Evolutionary conservation across 2,329 filamentous ascomycete genomes (phyloP), one percentile per base, ranked within the genome.

Genomic region (Aureobasidium sp.): DNA sequence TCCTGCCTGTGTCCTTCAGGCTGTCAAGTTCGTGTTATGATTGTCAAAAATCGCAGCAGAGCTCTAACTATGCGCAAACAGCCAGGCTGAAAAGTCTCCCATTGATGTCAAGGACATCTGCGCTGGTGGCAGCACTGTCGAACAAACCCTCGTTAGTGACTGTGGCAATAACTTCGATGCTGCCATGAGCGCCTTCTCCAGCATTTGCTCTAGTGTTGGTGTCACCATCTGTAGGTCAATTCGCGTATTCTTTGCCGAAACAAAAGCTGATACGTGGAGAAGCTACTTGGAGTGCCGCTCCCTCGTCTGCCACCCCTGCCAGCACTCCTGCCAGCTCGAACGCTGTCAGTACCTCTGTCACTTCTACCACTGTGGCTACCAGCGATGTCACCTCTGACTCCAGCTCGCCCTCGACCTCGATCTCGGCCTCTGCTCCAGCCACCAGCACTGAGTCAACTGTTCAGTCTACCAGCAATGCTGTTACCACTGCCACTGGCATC

Each of bases 1-100:
- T 50, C 79, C 80, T 32, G 78, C 78, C 60, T 83, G 81, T 70
- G 72, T 83, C 50, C 72, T 83, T 48, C 74, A 72, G 46, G 79
- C 78, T 41, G 74, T 83, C 66, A 80, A 80, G 79, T 81, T 76
- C 65, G 76, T 48, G 20, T 63, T 20, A 47, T 32, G n/a, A 12
- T 24, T 9, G 9, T 9, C 7, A 27, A 12, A 10, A 36, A 27
- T 6, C 10, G 3, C 36, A 37, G 24, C 27, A 41, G 5, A 4
- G n/a, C 2, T 34, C 37, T 44, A n/a, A 32, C 26, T 1, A 37
- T 26, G 44, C 32, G 29, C 34, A 41, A 59, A 63, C 62, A 73
- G 71, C 69, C 70, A 41, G 24, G 17, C 68, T 13, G 69, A 71
- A 56, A 62, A 63, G n/a, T 67, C 73, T 56, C 72, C 73, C 13